phyloP scores from a whole-genome alignment of 1,139 yeast genomes.

The Pichia sp. region DNA sequence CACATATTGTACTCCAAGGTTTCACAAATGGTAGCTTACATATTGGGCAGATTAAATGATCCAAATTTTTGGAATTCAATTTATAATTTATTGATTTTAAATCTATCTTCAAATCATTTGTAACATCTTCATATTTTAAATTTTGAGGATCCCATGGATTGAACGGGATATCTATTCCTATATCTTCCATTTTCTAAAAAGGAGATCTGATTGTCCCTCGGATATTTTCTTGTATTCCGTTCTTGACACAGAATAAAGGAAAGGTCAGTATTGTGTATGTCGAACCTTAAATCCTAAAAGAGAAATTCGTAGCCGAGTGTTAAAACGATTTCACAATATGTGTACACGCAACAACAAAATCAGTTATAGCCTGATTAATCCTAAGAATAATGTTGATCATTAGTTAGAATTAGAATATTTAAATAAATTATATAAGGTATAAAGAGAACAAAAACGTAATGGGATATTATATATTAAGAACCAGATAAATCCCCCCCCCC shows the following conservation, averaged over 20 bases:
- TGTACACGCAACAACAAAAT: no score
- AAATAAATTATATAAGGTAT: not conserved
- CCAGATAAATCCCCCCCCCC: not conserved
- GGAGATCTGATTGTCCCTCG: not conserved
- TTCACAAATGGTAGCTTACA: constrained; percentile 51
- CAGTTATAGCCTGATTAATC: not conserved
- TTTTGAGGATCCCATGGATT: not conserved
- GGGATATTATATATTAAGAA: not conserved
- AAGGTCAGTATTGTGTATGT: not conserved
- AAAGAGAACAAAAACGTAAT: not conserved
- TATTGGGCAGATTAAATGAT: constrained; percentile 52
- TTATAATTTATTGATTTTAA: constrained; percentile 27
- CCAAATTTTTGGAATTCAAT: constrained; percentile 27
- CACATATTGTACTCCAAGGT: constrained; percentile 53
- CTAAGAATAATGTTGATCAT: not conserved
- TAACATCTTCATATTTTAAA: not conserved
- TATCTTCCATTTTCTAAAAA: not conserved
- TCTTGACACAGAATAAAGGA: not conserved
- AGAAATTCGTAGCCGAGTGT: not conserved
- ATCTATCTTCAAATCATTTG: constrained; percentile 14
- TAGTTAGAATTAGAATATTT: not conserved
- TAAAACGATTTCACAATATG: not conserved
- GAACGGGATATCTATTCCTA: not conserved
- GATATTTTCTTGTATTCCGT: not conserved
- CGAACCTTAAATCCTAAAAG: not conserved